Evolutionary conservation across 495 filamentous ascomycete species (phyloP), one percentile per base, ranked within the genome.

Genomic region (Neurospora tetraspora): DNA sequence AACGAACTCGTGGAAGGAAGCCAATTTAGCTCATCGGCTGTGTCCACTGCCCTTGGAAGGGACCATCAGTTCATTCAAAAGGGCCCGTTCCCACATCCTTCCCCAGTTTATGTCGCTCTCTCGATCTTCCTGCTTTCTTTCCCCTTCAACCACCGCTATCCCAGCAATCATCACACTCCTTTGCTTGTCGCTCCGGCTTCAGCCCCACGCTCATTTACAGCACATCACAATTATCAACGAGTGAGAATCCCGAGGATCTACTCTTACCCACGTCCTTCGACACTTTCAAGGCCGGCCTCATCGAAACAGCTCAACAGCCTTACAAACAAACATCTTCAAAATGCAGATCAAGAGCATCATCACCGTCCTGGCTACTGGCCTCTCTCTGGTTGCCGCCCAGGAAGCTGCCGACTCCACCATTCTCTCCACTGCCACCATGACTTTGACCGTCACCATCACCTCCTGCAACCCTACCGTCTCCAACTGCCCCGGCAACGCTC

Each of bases 401-500:
- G 76, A 77, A 53, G 71, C 43, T 65, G 72, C 77, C 68, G 77
- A 73, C 59, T 79, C 72, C 73, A 83, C 79, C 68, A 79, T 79
- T 42, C 84, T 84, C 59, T 81, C 82, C 73, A 85, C 83, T 36
- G 78, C 79, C 71, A 83, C 82, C 72, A 73, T 83, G 75, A 85
- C 84, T 40, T 74, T 80, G 70, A 85, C 83, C 38, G 76, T 85
- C 77, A 86, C 85, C 75, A 82, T 86, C 75, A 85, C 83, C 71
- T 73, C 81, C 78, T 84, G 84, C 81, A 83, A 81, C 76, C 81
- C 83, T 10, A 81, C 79, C 40, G 78, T 79, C 77, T 80, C 85
- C 70, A 76, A 80, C 71, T 83, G 87, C 83, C 81, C 85, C 39
- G 74, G 79, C 73, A 77, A 70, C 77, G 77, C 76, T 23, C 76